Base-by-base conservation (phyloP, 495 filamentous ascomycete genomes). In the Hypoxylon fragiforme region DNA sequence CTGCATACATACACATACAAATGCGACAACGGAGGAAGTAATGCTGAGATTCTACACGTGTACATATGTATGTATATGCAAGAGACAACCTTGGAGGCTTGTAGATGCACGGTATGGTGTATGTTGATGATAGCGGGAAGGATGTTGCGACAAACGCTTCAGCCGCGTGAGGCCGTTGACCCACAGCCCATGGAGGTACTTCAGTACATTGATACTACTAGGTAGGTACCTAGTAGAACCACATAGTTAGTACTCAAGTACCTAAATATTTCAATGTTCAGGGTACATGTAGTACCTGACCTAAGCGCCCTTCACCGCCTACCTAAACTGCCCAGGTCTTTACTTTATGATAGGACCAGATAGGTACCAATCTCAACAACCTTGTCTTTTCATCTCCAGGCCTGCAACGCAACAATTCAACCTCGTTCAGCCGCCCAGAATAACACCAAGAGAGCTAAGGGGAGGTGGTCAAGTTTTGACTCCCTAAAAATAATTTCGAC, bases 91-190 rank as follows among this genome's bases (percentile, higher is more conserved):
- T 9, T 13, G 31, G n/a, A 13, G 5, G 34, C 9, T 26, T 50
- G 13, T 55, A 46, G 5, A 11, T 21, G 9, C 14, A 61, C 57
- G 46, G 57, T 5, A 16, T 2, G 41, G 50, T n/a, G 57, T 35
- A 31, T 5, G 9, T 14, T 12, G 8, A 13, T 15, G 15, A 38
- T 7, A 13, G 12, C 31, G 22, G 16, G 28, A 19, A 54, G 51
- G 57, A 61, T 51, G 57, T 56, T 52, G 47, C 52, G 42, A 56
- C 34, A 62, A 52, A 62, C 52, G 58, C 58, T 18, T 52, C 51
- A 62, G 51, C 51, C 51, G 57, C 58, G 47, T 36, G 46, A 62
- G 52, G 58, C n/a, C n/a, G n/a, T n/a, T n/a, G n/a, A n/a, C n/a
- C n/a, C n/a, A n/a, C n/a, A n/a, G n/a, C n/a, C n/a, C n/a, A n/a